These are phyloP conservation scores for Dionaea muscipula DNA, from an alignment of 179 eudicot species.

Conservation along the genomic window DNA sequence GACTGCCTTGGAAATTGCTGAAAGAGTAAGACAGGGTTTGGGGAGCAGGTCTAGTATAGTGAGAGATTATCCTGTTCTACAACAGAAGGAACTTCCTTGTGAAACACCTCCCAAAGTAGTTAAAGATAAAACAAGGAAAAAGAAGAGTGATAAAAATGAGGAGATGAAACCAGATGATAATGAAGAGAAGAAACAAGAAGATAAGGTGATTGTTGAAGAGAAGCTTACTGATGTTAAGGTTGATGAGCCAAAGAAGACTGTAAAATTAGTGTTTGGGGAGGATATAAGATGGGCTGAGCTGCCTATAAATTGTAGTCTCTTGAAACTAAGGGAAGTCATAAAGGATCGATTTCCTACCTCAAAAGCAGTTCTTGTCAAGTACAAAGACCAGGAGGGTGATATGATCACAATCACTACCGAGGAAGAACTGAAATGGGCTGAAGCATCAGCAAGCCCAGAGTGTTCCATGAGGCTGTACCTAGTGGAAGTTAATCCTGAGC, in stretches of 20 bases:
- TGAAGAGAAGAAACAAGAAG: conserved; percentile 29
- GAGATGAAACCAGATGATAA: conserved; percentile 16
- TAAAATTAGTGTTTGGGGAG: conserved; percentile 74
- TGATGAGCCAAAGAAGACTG: conserved; percentile 33
- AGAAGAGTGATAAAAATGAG: conserved; percentile 16
- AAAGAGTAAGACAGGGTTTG: conserved; percentile 42
- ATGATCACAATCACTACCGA: conserved; percentile 68
- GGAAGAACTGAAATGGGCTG: conserved; percentile 85
- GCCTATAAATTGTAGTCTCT: conserved; percentile 55
- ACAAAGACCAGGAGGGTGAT: conserved; percentile 89
- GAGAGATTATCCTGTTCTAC: conserved; percentile 37
- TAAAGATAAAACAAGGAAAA: conserved; percentile 21
- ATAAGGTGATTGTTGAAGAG: conserved; percentile 65
- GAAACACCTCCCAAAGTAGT: conserved; percentile 18
- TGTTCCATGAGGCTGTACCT: conserved; percentile 54
- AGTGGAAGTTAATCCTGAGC: conserved; percentile 63
- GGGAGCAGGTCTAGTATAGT: conserved; percentile 25
- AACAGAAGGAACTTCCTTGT: conserved; percentile 34
- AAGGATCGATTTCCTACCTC: conserved; percentile 54
- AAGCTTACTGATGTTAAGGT: conserved; percentile 17
- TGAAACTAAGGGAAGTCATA: conserved; percentile 58
- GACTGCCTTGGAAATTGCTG: conserved; percentile 64
- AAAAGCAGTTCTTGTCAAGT: conserved; percentile 60
- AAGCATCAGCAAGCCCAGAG: conserved; percentile 36
- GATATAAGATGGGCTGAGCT: conserved; percentile 88